Evolutionary conservation across 495 filamentous ascomycete species (phyloP).

Genomic region (Amphirosellinia nigrospora): DNA sequence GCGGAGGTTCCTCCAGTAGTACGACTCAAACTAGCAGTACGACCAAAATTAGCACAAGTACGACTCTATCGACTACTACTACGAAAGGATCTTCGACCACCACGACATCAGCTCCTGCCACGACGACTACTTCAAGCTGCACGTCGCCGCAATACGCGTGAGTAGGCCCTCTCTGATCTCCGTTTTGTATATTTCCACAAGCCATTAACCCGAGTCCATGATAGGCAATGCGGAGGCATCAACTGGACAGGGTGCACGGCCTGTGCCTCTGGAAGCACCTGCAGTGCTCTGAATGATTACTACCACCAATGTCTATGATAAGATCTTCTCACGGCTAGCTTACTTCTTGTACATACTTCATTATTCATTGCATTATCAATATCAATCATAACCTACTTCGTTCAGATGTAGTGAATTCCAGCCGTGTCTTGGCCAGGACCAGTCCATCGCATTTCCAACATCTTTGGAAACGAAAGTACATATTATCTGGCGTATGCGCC

Average conservation of each 20-base stretch:
- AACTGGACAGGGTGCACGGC: constrained; percentile 53
- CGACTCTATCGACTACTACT: constrained; percentile 22
- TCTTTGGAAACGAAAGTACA: neutral
- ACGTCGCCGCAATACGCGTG: constrained; percentile 22
- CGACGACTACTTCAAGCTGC: constrained; percentile 24
- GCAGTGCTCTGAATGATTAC: constrained; percentile 52
- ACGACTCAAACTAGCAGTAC: constrained; percentile 6
- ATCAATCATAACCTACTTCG: neutral
- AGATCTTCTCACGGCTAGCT: neutral
- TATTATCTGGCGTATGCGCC: too few species aligned
- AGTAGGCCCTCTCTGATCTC: neutral
- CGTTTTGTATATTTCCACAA: neutral
- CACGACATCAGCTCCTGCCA: constrained; percentile 19
- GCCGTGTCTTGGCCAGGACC: neutral
- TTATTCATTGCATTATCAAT: neutral
- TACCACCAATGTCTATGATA: constrained; percentile 52
- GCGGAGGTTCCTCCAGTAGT: constrained; percentile 26
- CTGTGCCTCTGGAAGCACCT: constrained; percentile 50
- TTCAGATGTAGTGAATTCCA: neutral
- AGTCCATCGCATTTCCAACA: neutral
- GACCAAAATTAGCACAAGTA: constrained; percentile 1
- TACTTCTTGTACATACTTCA: constrained; percentile 11
- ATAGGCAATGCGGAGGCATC: constrained; percentile 57
- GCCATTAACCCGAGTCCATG: neutral
- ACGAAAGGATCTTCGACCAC: constrained; percentile 23